A percentile compares a stretch with the other conserved stretches of the same genome.
These are phyloP conservation scores for Chenopodium berlandieri DNA, from an alignment of 148 eudicot genomes.

Conservation along the genomic window DNA sequence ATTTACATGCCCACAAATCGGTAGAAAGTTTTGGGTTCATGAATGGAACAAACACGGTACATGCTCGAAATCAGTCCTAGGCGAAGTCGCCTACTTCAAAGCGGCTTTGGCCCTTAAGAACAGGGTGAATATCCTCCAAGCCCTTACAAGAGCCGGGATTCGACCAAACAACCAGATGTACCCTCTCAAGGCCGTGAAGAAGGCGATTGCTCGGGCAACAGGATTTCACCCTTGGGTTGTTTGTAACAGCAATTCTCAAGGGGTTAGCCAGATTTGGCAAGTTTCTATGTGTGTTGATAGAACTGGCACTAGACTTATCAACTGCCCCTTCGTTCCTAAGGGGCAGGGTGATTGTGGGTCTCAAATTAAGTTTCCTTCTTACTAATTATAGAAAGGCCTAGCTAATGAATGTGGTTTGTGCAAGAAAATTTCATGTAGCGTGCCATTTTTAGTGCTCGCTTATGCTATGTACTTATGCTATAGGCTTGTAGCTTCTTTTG, in stretches of 20 bases:
- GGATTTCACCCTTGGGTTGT: slow-evolving; percentile 43
- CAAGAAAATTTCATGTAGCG: neutral
- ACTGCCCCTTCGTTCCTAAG: slow-evolving; percentile 39
- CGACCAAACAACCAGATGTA: slow-evolving; percentile 36
- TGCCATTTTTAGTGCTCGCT: slow-evolving; percentile 11
- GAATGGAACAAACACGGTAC: slow-evolving; percentile 64
- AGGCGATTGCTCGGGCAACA: slow-evolving; percentile 24
- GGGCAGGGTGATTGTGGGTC: slow-evolving; percentile 34
- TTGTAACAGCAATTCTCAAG: slow-evolving; percentile 35
- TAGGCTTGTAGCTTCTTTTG: neutral
- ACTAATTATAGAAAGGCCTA: slow-evolving; percentile 11
- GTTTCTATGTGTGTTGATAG: slow-evolving; percentile 40
- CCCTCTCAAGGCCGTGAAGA: slow-evolving; percentile 31
- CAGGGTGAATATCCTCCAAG: slow-evolving; percentile 35
- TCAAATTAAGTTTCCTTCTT: slow-evolving; percentile 42
- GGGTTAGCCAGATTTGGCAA: slow-evolving; percentile 34
- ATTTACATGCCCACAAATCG: slow-evolving; percentile 44
- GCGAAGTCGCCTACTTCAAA: slow-evolving; percentile 43
- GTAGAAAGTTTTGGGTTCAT: slow-evolving; percentile 46
- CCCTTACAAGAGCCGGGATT: slow-evolving; percentile 41
- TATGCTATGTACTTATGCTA: neutral
- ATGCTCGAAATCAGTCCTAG: slow-evolving; percentile 43
- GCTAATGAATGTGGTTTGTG: neutral
- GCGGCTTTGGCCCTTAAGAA: slow-evolving; percentile 42
- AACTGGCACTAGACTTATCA: slow-evolving; percentile 30